Conservation (phyloP, 2,329 filamentous ascomycete species). For the Aspergillus sp. region DNA sequence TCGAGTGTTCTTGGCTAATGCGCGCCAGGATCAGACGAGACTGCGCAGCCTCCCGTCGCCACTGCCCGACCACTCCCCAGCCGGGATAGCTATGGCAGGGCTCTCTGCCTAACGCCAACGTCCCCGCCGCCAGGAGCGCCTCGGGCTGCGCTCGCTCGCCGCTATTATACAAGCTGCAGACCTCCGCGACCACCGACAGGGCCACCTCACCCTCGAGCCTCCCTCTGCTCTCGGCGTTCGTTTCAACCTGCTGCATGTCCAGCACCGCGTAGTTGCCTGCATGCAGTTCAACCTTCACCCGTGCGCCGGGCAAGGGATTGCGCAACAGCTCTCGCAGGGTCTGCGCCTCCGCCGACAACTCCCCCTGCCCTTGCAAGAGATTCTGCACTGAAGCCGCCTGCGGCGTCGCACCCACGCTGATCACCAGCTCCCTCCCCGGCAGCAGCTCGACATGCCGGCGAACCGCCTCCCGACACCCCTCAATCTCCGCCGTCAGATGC, state of each 20-base stretch:
- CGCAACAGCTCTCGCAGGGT: constrained; percentile 30
- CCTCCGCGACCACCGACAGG: constrained; percentile 68
- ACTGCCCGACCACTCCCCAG: constrained; percentile 68
- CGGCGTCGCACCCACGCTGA: constrained; percentile 76
- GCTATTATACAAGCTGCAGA: constrained; percentile 65
- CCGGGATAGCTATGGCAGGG: constrained; percentile 69
- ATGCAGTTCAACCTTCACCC: constrained; percentile 64
- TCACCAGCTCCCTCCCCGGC: constrained; percentile 41
- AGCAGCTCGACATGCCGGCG: constrained; percentile 16
- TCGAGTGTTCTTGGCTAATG: constrained; percentile 77
- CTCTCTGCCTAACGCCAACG: constrained; percentile 70
- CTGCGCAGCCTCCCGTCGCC: constrained; percentile 47
- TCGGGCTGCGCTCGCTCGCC: constrained; percentile 58
- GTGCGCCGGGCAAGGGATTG: constrained; percentile 1
- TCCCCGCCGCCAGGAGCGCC: constrained; percentile 67
- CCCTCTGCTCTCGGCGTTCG: constrained; percentile 54
- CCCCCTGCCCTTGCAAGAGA: constrained; percentile 37
- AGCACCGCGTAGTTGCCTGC: constrained; percentile 74
- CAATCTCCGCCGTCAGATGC: constrained; percentile 61
- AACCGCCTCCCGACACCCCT: constrained; percentile 39
- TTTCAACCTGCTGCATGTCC: constrained; percentile 77
- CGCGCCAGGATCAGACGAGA: constrained; percentile 66
- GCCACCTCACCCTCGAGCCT: constrained; percentile 55
- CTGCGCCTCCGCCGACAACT: constrained; percentile 32
- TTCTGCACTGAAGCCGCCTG: constrained; percentile 68